Conservation (phyloP, 345 rosid species). For the Aegle marmelos region DNA sequence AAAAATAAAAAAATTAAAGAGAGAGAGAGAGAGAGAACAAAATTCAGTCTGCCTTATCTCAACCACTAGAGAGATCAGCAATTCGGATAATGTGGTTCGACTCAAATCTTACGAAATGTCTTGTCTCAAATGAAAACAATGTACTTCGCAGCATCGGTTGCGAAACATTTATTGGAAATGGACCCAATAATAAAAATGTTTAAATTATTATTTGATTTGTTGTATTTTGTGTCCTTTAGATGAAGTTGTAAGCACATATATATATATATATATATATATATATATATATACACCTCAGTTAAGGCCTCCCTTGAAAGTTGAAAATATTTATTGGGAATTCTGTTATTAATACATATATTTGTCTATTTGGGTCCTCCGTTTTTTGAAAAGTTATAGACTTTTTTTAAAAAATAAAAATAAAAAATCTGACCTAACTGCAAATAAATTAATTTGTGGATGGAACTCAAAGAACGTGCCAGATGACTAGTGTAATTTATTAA, state of each 20-base stretch:
- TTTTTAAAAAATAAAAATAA: too few relatives aligned
- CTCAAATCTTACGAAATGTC: constrained; percentile 3
- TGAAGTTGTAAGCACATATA: too few relatives aligned
- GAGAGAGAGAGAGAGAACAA: too few relatives aligned
- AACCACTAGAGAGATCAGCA: constrained; percentile 16
- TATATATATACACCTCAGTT: neutral
- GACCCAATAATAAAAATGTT: neutral
- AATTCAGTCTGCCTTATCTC: constrained; percentile 4
- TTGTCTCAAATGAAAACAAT: constrained; percentile 12
- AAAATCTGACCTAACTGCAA: too few relatives aligned
- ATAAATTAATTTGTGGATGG: too few relatives aligned
- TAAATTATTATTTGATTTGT: neutral
- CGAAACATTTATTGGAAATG: constrained; percentile 15
- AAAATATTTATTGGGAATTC: neutral
- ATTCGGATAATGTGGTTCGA: constrained; percentile 16
- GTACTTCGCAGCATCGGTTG: constrained; percentile 5
- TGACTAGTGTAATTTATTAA: too few relatives aligned
- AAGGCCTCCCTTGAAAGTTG: neutral
- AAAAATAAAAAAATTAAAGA: too few relatives aligned
- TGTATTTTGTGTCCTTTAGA: neutral
- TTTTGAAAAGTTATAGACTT: too few relatives aligned
- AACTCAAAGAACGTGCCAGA: too few relatives aligned
- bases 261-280: too few relatives aligned
- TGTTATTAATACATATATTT: too few relatives aligned
- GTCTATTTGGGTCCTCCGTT: neutral